Conservation (phyloP, 176 grass and related monocot species). For the Microstegium vimineum region DNA sequence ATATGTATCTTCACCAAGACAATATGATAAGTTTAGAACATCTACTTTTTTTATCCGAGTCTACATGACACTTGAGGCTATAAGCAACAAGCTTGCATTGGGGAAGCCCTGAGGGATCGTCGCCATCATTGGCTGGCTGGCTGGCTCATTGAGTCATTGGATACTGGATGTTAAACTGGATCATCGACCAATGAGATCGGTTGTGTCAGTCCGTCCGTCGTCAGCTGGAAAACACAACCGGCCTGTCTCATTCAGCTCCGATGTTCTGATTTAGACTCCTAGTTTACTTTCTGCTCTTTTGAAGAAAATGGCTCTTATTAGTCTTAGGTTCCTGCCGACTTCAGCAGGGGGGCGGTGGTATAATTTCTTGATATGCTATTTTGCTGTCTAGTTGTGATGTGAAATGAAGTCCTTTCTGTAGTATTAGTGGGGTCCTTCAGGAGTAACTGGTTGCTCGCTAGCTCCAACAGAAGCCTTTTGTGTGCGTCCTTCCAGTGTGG, state of each 20-base stretch:
- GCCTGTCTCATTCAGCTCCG: slow-evolving; percentile 5
- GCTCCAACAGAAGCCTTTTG: slow-evolving; percentile 38
- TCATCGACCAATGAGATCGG: slow-evolving; percentile 4
- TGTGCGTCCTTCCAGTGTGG: background rate
- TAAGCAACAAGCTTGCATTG: no score
- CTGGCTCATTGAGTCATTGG: background rate
- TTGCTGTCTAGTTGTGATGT: background rate
- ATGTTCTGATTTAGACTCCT: slow-evolving; percentile 11
- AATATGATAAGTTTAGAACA: no score
- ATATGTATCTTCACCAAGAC: no score
- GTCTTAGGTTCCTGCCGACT: slow-evolving; percentile 9
- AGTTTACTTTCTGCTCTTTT: slow-evolving; percentile 3
- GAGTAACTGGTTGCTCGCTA: slow-evolving; percentile 10
- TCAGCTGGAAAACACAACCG: slow-evolving; percentile 5
- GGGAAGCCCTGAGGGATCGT: no score
- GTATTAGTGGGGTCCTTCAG: slow-evolving; percentile 28
- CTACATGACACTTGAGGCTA: no score
- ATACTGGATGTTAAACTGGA: background rate
- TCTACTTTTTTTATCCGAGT: no score
- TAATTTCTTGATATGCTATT: background rate
- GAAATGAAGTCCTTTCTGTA: background rate
- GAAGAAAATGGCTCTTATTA: background rate
- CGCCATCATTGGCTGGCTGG: slow-evolving; percentile 24
- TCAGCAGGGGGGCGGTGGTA: slow-evolving; percentile 2
- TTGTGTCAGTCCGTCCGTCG: background rate